Conservation (phyloP, 2,329 filamentous ascomycete species). For the Simplicillium sp. region DNA sequence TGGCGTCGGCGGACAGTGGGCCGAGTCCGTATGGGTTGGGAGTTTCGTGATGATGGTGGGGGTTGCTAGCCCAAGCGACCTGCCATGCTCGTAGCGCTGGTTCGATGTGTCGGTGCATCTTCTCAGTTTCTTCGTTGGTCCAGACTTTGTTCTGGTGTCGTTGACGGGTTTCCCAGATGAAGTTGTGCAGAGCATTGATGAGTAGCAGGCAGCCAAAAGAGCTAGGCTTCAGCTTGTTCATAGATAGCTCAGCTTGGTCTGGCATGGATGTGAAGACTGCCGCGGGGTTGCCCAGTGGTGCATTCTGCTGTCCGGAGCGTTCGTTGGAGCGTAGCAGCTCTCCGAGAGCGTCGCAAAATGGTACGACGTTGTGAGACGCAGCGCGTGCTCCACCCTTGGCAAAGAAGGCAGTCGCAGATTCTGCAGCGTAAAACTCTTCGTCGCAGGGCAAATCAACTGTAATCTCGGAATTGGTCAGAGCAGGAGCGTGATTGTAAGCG, state of each 20-base stretch:
- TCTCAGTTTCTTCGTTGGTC: constrained; percentile 87
- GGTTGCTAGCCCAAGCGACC: constrained; percentile 80
- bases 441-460: constrained; percentile 83
- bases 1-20: constrained; percentile 80
- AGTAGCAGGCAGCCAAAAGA: constrained; percentile 86
- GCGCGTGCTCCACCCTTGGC: constrained; percentile 63
- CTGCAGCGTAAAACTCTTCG: constrained; percentile 81
- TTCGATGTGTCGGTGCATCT: constrained; percentile 92
- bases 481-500: constrained; percentile 86
- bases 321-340: constrained; percentile 71
- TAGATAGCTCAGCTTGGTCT: constrained; percentile 35
- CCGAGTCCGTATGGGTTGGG: constrained; percentile 76
- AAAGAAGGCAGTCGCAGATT: constrained; percentile 73
- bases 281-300: constrained; percentile 25
- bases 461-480: constrained; percentile 90
- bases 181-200: constrained; percentile 93
- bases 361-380: constrained; percentile 60
- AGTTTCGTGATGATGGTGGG: constrained; percentile 72
- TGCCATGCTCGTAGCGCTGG: constrained; percentile 93
- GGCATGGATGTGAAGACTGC: constrained; percentile 16
- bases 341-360: constrained; percentile 75
- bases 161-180: constrained; percentile 95
- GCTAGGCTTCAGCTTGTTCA: constrained; percentile 66
- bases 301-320: constrained; percentile 39
- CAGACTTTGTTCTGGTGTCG: constrained; percentile 80